These are phyloP conservation scores for Blakeslea trispora DNA, from an alignment of 371 early-diverging fungal species.

Conservation along the genomic window DNA sequence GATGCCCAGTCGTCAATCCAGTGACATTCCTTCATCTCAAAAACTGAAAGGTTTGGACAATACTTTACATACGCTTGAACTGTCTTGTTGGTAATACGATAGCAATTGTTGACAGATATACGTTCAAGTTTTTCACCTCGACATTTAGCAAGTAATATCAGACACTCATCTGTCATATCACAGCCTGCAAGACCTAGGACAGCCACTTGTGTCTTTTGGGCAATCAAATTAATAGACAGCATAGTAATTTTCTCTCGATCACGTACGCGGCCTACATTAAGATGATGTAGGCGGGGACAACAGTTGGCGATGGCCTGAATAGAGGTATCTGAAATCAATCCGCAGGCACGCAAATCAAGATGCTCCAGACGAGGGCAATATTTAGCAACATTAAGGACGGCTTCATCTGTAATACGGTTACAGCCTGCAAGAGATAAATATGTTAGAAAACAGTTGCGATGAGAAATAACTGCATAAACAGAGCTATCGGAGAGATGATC, in stretches of 20 bases:
- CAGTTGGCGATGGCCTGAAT: conserved; percentile 47
- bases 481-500: conserved; percentile 31
- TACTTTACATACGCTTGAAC: conserved; percentile 47
- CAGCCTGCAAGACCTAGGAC: conserved; percentile 64
- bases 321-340: conserved; percentile 53
- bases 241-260: conserved; percentile 52
- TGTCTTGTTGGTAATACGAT: conserved; percentile 48
- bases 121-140: conserved; percentile 47
- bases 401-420: conserved; percentile 50
- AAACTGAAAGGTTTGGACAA: conserved; percentile 57
- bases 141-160: conserved; percentile 46
- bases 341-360: conserved; percentile 61
- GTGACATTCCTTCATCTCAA: conserved; percentile 62
- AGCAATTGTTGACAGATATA: conserved; percentile 59
- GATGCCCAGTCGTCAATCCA: conserved; percentile 46
- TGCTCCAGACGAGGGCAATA: conserved; percentile 47
- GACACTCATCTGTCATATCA: conserved; percentile 56
- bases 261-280: conserved; percentile 60
- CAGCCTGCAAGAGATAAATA: conserved; percentile 59
- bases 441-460: conserved; percentile 35
- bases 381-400: conserved; percentile 44
- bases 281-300: conserved; percentile 53
- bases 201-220: conserved; percentile 46
- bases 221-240: conserved; percentile 51
- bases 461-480: conserved; percentile 26